These are phyloP conservation scores for Penicillium manginii DNA, from an alignment of 495 filamentous ascomycete genomes.

Conservation along the genomic window DNA sequence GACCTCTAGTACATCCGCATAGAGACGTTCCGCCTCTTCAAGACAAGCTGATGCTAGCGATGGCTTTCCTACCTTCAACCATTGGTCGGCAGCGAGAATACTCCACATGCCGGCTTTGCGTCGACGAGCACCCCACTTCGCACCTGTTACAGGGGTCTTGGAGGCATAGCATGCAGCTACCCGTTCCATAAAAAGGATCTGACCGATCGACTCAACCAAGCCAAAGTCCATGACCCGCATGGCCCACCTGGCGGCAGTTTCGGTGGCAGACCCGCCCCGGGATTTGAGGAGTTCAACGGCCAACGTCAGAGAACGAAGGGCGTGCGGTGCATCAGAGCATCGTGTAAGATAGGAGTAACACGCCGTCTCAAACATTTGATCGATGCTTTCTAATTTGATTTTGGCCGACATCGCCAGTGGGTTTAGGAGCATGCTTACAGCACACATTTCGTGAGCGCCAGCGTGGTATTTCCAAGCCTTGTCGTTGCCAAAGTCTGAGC, in stretches of 20 bases:
- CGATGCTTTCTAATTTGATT: slow-evolving; percentile 74
- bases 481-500: slow-evolving; percentile 86
- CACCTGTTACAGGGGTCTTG: slow-evolving; percentile 63
- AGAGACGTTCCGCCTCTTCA: slow-evolving; percentile 69
- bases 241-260: slow-evolving; percentile 87
- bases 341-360: slow-evolving; percentile 90
- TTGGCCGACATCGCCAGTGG: slow-evolving; percentile 71
- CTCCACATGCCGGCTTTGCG: slow-evolving; percentile 92
- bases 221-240: slow-evolving; percentile 76
- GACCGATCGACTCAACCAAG: slow-evolving; percentile 71
- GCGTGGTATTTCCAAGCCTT: slow-evolving; percentile 97
- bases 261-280: slow-evolving; percentile 75
- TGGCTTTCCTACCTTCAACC: slow-evolving; percentile 72
- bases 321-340: slow-evolving; percentile 72
- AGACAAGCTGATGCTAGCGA: slow-evolving; percentile 72
- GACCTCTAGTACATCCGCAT: slow-evolving; percentile 60
- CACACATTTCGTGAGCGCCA: slow-evolving; percentile 89
- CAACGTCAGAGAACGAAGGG: slow-evolving; percentile 74
- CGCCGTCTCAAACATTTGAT: slow-evolving; percentile 83
- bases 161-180: slow-evolving; percentile 81
- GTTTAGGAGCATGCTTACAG: slow-evolving; percentile 76
- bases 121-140: slow-evolving; percentile 68
- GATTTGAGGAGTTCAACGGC: slow-evolving; percentile 80
- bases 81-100: slow-evolving; percentile 78
- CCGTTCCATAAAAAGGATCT: slow-evolving; percentile 81